A percentile compares a stretch with the other conserved stretches of the same genome.
These are phyloP conservation scores for Clitocybe nebularis DNA, from an alignment of 1,284 basidiomycete species.

Conservation along the genomic window DNA sequence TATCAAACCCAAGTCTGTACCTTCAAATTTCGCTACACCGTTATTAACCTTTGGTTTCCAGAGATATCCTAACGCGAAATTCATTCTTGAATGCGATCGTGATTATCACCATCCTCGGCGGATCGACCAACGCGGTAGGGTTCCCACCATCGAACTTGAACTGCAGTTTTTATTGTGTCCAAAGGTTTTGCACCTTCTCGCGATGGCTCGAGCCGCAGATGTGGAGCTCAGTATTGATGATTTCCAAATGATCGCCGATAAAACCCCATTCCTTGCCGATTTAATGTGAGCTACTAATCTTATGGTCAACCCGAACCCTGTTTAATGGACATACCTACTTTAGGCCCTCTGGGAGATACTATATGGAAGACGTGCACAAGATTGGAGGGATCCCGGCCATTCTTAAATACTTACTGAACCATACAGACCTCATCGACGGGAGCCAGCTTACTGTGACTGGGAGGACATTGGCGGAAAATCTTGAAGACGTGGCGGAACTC, in stretches of 20 bases:
- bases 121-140: constrained; percentile 89
- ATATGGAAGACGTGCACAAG: constrained; percentile 95
- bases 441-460: constrained; percentile 91
- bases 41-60: constrained; percentile 20
- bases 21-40: not conserved
- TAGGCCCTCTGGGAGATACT: constrained; percentile 89
- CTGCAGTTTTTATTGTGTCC: constrained; percentile 3
- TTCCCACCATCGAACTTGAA: not conserved
- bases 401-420: constrained; percentile 83
- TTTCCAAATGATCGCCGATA: constrained; percentile 85
- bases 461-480: constrained; percentile 90
- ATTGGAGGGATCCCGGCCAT: constrained; percentile 86
- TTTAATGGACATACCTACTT: constrained; percentile 1
- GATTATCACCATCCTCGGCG: constrained; percentile 80
- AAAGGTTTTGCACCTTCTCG: constrained; percentile 87
- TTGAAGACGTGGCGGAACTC: constrained; percentile 76
- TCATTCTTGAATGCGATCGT: constrained; percentile 93
- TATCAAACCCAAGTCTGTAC: constrained; percentile 65
- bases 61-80: constrained; percentile 87
- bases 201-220: constrained; percentile 90
- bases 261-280: constrained; percentile 92
- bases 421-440: constrained; percentile 88
- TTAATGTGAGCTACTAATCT: constrained; percentile 58
- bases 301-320: constrained; percentile 5
- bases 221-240: constrained; percentile 90